phyloP scores from a whole-genome alignment of 2,329 filamentous ascomycete species.

The Ophiosphaerella herpotricha region DNA sequence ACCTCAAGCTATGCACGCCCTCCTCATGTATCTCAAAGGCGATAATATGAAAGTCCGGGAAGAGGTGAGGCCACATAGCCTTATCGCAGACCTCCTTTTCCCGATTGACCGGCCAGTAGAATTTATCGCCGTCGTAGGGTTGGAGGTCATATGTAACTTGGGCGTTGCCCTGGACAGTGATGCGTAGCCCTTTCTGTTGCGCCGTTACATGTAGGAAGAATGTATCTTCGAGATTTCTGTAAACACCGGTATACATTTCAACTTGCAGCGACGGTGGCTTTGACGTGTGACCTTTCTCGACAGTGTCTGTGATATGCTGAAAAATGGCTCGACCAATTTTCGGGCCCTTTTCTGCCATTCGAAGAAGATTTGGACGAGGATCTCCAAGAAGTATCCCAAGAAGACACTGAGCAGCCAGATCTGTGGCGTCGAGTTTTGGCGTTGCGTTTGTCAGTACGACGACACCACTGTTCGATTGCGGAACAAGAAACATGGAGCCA shows the following conservation, averaged over 20 bases:
- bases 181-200: not conserved
- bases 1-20: not conserved
- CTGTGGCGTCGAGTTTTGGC: conserved; percentile 13
- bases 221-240: not conserved
- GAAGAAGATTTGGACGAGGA: not conserved
- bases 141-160: conserved; percentile 4
- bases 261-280: not conserved
- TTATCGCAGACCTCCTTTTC: conserved; percentile 6
- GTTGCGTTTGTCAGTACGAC: conserved; percentile 15
- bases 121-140: conserved; percentile 12
- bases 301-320: not conserved
- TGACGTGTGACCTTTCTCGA: too few relatives aligned
- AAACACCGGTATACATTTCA: not conserved
- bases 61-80: conserved; percentile 3
- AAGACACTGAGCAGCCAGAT: conserved; percentile 14
- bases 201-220: not conserved
- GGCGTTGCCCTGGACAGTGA: conserved; percentile 1
- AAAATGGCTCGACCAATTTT: not conserved
- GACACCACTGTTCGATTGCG: conserved; percentile 12
- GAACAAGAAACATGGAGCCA: conserved; percentile 10
- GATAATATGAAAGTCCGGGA: not conserved
- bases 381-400: conserved; percentile 8
- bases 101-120: conserved; percentile 12
- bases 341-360: not conserved
- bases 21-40: not conserved